These are phyloP conservation scores for Zasmidium cellare DNA, from an alignment of 2,329 filamentous ascomycete species.

Conservation along the genomic window DNA sequence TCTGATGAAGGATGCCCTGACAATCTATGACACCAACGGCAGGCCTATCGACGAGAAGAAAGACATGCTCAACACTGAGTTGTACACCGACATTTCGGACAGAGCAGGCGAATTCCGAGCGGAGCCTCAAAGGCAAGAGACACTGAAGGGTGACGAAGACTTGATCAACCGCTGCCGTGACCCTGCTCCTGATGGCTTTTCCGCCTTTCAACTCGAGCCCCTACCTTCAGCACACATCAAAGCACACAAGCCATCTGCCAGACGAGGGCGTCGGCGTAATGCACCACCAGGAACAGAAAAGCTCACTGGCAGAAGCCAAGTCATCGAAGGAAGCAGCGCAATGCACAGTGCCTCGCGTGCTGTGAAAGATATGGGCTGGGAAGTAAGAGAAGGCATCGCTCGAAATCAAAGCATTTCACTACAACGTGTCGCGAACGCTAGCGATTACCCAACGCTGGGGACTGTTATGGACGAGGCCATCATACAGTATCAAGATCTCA, in stretches of 20 bases:
- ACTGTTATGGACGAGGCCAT: conserved; percentile 93
- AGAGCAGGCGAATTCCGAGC: conserved; percentile 88
- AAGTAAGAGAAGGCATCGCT: conserved; percentile 61
- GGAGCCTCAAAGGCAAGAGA: conserved; percentile 67
- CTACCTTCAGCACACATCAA: conserved; percentile 30
- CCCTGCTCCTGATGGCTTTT: conserved; percentile 46
- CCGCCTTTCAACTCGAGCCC: conserved; percentile 33
- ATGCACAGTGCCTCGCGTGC: conserved; percentile 74
- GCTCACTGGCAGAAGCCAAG: conserved; percentile 71
- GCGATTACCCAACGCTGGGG: conserved; percentile 72
- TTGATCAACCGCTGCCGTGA: conserved; percentile 83
- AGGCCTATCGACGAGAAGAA: conserved; percentile 73
- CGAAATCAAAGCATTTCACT: conserved; percentile 62
- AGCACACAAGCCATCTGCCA: conserved; percentile 30
- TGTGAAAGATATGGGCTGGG: conserved; percentile 80
- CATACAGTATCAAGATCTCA: conserved; percentile 77
- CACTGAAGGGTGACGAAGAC: conserved; percentile 78
- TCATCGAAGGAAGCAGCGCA: conserved; percentile 67
- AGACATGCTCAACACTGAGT: conserved; percentile 81
- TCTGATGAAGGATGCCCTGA: conserved; percentile 74
- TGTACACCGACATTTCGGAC: conserved; percentile 94
- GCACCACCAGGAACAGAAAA: conserved; percentile 55
- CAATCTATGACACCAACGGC: conserved; percentile 83
- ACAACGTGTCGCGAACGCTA: conserved; percentile 62
- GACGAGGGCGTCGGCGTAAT: conserved; percentile 39